Base-by-base conservation (phyloP, 2,329 filamentous ascomycete species). In the Pezicula rhizophila region DNA sequence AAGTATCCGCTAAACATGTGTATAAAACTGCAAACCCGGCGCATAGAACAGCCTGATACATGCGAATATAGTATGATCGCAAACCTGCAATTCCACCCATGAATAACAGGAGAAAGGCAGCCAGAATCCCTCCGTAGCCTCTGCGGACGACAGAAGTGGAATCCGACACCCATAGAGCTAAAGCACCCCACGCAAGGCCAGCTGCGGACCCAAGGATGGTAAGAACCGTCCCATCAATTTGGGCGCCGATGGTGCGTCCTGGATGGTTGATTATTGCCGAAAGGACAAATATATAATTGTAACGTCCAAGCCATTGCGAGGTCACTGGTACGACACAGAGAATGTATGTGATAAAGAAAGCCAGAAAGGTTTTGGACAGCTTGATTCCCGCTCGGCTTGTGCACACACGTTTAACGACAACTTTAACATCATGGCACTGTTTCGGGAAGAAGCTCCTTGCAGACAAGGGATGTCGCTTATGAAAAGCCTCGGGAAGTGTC, bases 221-320 rank as follows among this genome's bases (percentile, higher is more conserved):
- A 17, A 77, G 61, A 38, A 78, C 48, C 4, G 73, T 64, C 2
- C 79, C 79, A 57, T 82, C 79, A 18, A 82, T 60, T 54, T 82
- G 78, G 11, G 77, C 72, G 5, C 79, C 79, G 45, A 81, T 57
- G 1, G 76, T 73, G 34, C 79, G 69, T 18, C 74, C 76, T 3
- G 79, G 70, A 55, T 82, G 79, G 50, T 81, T 82, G 40, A 82
- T 56, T 17, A 81, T 71, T n/a, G 74, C 67, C 2, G 78, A 81
- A 42, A 82, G 61, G 4, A 70, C 72, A 68, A 79, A 75, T 51
- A 82, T 71, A 55, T 80, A 81, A 53, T 69, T 69, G 55, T 79
- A 76, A 14, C 64, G 68, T 2, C 79, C 79, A 4, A 82, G 66
- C 70, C 72, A 77, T n/a, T 60, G 49, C n/a, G 68, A 67, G 4